Evolutionary conservation across 176 grass and related monocot genomes (phyloP).

Genomic region (Musa schizocarpa): DNA sequence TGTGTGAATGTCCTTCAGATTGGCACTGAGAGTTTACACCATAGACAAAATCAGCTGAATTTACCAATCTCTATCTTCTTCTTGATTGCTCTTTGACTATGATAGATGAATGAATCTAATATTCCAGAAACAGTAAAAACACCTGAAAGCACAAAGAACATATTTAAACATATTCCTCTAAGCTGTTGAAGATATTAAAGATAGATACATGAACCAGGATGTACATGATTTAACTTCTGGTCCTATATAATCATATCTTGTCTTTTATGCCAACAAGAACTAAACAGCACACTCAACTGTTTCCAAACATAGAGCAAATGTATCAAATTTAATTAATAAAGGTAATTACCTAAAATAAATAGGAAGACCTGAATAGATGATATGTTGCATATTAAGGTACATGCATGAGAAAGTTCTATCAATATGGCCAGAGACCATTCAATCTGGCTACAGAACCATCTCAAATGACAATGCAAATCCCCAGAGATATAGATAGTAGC

Average conservation of each 20-base stretch:
- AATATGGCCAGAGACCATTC: no score
- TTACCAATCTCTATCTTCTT: slow-evolving; percentile 96
- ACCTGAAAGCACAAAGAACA: slow-evolving; percentile 33
- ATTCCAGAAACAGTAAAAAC: slow-evolving; percentile 96
- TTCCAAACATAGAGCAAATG: background rate
- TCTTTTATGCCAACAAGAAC: no score
- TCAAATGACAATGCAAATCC: no score
- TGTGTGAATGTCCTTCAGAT: background rate
- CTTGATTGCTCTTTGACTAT: slow-evolving; percentile 89
- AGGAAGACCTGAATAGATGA: no score
- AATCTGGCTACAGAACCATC: no score
- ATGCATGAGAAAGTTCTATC: no score
- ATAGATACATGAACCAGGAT: background rate
- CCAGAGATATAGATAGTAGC: no score
- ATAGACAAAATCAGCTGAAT: slow-evolving; percentile 47
- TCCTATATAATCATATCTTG: no score
- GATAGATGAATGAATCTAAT: slow-evolving; percentile 89
- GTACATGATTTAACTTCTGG: no score
- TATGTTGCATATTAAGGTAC: no score
- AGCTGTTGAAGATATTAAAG: background rate
- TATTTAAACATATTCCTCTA: background rate
- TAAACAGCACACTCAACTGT: background rate
- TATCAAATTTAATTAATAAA: background rate
- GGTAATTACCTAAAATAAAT: no score
- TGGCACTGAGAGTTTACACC: background rate